phyloP scores from a whole-genome alignment of 1,284 basidiomycete genomes.

The Fomitopsis palustris region DNA sequence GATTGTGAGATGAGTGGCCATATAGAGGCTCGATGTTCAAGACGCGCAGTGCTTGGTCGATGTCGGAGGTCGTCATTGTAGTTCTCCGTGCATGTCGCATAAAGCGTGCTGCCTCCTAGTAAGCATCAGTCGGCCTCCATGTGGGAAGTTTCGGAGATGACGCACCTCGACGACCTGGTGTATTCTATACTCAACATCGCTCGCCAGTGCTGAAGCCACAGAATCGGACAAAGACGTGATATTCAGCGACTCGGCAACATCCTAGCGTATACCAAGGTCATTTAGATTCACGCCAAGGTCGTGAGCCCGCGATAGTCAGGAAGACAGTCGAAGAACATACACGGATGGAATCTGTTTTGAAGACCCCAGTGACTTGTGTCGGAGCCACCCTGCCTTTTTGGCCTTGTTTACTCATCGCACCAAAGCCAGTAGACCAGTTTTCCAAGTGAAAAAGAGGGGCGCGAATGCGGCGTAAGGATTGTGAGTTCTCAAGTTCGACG shows the following conservation, averaged over 20 bases:
- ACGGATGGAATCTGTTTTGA: constrained; percentile 64
- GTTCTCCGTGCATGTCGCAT: constrained; percentile 93
- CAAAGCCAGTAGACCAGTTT: neutral
- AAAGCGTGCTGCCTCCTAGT: constrained; percentile 91
- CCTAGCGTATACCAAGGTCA: too few relatives aligned
- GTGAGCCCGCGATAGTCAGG: neutral
- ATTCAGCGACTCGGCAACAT: constrained; percentile 88
- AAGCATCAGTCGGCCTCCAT: neutral
- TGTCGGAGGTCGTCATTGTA: constrained; percentile 84
- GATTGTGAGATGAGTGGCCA: constrained; percentile 71
- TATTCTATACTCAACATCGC: constrained; percentile 95
- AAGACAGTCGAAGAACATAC: constrained; percentile 28
- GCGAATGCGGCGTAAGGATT: too few relatives aligned
- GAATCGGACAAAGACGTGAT: constrained; percentile 78
- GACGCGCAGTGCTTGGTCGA: constrained; percentile 91
- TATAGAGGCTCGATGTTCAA: constrained; percentile 92
- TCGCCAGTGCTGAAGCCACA: constrained; percentile 84
- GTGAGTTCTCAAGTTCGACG: too few relatives aligned
- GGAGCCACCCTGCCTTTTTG: constrained; percentile 14
- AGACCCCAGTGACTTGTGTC: constrained; percentile 52
- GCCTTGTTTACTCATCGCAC: constrained; percentile 16
- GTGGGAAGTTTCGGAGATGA: constrained; percentile 1
- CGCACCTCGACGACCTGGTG: constrained; percentile 88
- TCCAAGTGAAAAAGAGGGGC: too few relatives aligned
- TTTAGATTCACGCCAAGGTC: neutral